Evolutionary conservation across 2,329 filamentous ascomycete species (phyloP).

Genomic region (Pseudocercospora fijiensis): DNA sequence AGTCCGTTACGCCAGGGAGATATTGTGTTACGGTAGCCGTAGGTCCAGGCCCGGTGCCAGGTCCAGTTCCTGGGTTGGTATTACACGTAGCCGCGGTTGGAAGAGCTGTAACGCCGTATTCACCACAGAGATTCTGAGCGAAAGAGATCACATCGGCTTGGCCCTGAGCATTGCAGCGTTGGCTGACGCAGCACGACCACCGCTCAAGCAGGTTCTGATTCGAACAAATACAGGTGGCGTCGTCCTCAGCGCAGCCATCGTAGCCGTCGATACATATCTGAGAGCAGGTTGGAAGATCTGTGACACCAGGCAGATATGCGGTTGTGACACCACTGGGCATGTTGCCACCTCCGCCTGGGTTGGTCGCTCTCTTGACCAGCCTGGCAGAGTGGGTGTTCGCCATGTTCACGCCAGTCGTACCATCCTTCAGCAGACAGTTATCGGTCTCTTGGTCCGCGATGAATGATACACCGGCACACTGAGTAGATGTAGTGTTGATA

Average conservation of each 20-base stretch:
- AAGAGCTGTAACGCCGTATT: constrained; percentile 8
- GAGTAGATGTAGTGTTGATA: constrained; percentile 23
- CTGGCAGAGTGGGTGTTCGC: constrained; percentile 22
- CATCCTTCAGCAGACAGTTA: constrained; percentile 33
- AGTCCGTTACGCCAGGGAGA: neutral
- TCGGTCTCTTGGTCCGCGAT: constrained; percentile 11
- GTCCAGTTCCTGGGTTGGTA: constrained; percentile 15
- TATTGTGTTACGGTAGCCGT: neutral
- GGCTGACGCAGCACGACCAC: constrained; percentile 7
- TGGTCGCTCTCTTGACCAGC: constrained; percentile 19
- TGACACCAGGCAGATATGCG: constrained; percentile 6
- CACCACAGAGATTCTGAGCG: neutral
- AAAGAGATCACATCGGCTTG: constrained; percentile 2
- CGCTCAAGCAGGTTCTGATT: constrained; percentile 1
- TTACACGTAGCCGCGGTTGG: constrained; percentile 8
- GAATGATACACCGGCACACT: constrained; percentile 34
- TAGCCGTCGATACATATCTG: constrained; percentile 1
- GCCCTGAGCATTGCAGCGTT: neutral
- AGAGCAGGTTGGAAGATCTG: constrained; percentile 7
- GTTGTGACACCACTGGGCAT: neutral
- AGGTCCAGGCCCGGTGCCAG: constrained; percentile 10
- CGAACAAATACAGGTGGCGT: constrained; percentile 9
- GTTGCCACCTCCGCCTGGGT: constrained; percentile 1
- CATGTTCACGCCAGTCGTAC: constrained; percentile 13
- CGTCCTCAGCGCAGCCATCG: constrained; percentile 3